Base-by-base conservation (phyloP, 108 stramenopile genomes). In the Poteriospumella lacustris region DNA sequence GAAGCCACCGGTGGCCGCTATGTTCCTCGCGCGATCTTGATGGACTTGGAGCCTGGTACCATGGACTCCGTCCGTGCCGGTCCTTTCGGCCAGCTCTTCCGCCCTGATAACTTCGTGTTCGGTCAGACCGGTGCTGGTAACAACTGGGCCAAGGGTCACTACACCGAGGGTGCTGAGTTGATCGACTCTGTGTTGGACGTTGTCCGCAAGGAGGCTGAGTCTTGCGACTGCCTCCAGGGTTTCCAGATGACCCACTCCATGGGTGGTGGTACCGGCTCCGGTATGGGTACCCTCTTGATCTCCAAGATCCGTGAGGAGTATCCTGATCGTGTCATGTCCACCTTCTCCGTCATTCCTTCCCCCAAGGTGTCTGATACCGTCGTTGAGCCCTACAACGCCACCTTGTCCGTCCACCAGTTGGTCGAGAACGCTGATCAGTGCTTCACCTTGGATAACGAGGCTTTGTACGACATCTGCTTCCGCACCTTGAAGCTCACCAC, bases 301-400 rank as follows among this genome's bases (percentile, higher is more conserved):
- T 78, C 78, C 41, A 78, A 78, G 31, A 68, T 78, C 40, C 58
- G 64, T 59, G 78, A 78, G 33, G 78, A 78, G 41, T 78, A 68
- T 33, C 78, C 78, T 43, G 78, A 78, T 24, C 67, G 78, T 5
- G 59, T 78, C 43, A 0, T 78, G 34, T 64, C 59, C 60, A 64
- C 78, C 29, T 78, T 31, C 78, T 59, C 78, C 0, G 64, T 78
- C 68, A 78, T 78, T 70, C 78, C 78, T 44, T 78, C 78, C 0
- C 59, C 78, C 26, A 78, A 78, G 67, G 90, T 91, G 68, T 91
- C 91, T 1, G 91, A 91, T 81, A 89, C 89, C 19, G 91, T 91
- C 42, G 89, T 91, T 1, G 91, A 91, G 87, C 91, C 91, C 42
- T 91, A 91, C 87, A 91, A 91, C 68, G 89, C 79, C 60, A 64